Evolutionary conservation across 2,329 filamentous ascomycete genomes (phyloP).

Genomic region (Ceratocystis lukuohia): DNA sequence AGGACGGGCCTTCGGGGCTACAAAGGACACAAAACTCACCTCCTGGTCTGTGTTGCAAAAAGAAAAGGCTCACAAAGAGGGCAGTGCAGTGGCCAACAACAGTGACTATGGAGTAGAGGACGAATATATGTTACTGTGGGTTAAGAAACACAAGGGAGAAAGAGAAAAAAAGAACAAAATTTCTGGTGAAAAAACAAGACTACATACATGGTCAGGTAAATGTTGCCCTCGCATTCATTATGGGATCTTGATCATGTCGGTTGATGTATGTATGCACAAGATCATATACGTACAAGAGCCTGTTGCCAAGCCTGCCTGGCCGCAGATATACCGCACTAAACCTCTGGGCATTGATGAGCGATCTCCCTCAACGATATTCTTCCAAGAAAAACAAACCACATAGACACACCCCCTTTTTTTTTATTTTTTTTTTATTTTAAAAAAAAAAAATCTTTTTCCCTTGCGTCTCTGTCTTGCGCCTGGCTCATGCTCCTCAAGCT

Average conservation of each 20-base stretch:
- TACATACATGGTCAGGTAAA: background rate
- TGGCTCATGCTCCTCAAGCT: background rate
- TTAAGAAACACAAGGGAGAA: background rate
- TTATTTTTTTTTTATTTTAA: background rate
- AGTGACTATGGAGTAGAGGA: background rate
- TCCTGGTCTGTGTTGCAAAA: background rate
- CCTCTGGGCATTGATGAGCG: background rate
- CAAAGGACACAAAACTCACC: background rate
- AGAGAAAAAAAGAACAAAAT: background rate
- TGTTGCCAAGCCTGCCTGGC: background rate
- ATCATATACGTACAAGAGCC: background rate
- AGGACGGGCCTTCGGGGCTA: background rate
- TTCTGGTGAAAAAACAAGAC: no score
- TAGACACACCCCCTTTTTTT: background rate
- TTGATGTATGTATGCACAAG: background rate
- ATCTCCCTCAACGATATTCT: background rate
- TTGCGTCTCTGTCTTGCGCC: background rate
- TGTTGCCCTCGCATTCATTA: background rate
- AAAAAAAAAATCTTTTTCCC: background rate
- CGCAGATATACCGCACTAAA: background rate
- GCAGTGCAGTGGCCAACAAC: constrained; percentile 6
- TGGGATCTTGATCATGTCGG: background rate
- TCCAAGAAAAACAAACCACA: background rate
- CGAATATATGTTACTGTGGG: background rate
- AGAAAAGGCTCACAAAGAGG: background rate